These are phyloP conservation scores for Hygrophorus pudorinus DNA, from an alignment of 768 basidiomycete genomes.

Conservation along the genomic window DNA sequence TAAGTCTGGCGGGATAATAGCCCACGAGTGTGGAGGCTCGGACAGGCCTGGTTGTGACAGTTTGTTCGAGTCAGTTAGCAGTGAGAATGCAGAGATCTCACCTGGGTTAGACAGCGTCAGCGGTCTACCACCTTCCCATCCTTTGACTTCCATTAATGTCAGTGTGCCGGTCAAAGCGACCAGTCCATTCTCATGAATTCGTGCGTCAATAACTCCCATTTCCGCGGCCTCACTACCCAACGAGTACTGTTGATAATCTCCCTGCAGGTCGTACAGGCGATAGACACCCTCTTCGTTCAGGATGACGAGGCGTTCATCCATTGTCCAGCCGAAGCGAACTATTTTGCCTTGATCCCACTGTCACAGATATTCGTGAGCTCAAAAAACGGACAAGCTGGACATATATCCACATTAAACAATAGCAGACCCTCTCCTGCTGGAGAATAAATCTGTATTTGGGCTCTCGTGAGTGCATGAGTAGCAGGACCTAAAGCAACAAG, in stretches of 20 bases:
- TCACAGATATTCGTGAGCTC: constrained; percentile 11
- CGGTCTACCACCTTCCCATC: constrained; percentile 75
- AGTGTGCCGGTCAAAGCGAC: constrained; percentile 76
- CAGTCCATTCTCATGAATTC: constrained; percentile 78
- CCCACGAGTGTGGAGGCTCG: constrained; percentile 78
- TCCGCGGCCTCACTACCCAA: constrained; percentile 77
- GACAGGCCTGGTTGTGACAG: constrained; percentile 43
- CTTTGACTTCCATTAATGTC: constrained; percentile 76
- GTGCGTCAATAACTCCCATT: constrained; percentile 74
- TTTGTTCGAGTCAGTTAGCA: background rate
- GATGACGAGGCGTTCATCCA: constrained; percentile 73
- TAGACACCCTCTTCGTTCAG: constrained; percentile 91
- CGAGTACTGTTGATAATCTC: constrained; percentile 78
- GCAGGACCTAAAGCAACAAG: constrained; percentile 60
- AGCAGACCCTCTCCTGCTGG: constrained; percentile 69
- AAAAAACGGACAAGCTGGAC: constrained; percentile 6
- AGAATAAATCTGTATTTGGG: constrained; percentile 84
- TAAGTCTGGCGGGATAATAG: constrained; percentile 81
- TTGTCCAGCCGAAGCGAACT: constrained; percentile 74
- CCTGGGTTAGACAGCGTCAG: constrained; percentile 66
- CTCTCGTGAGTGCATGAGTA: constrained; percentile 49
- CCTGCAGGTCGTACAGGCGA: constrained; percentile 79
- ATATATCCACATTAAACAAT: constrained; percentile 60
- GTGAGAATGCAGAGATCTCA: constrained; percentile 21
- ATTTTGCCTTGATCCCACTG: constrained; percentile 91